Percentiles rank a stretch among this genome's conserved stretches.
Evolutionary conservation across 2,329 filamentous ascomycete genomes (phyloP).

Genomic region (Pestalotiopsis sp.): DNA sequence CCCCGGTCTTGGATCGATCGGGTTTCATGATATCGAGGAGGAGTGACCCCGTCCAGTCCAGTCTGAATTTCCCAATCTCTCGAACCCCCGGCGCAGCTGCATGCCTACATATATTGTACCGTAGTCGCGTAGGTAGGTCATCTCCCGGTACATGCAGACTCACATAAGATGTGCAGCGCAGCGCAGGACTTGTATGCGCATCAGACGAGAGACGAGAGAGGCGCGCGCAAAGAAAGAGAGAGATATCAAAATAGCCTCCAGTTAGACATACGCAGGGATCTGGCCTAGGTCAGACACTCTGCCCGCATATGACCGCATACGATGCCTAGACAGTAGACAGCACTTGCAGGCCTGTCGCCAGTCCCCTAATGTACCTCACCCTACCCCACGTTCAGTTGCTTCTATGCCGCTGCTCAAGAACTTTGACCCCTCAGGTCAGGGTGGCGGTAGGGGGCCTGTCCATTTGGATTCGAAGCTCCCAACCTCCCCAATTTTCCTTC

Average conservation of each 20-base stretch:
- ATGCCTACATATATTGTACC: neutral
- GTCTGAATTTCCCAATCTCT: neutral
- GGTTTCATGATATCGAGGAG: neutral
- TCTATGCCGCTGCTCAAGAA: neutral
- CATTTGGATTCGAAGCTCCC: neutral
- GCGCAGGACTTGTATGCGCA: neutral
- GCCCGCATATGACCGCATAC: neutral
- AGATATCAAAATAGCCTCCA: neutral
- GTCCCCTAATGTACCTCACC: neutral
- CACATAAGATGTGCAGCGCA: neutral
- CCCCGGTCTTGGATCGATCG: neutral
- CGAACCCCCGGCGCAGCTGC: neutral
- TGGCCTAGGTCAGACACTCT: neutral
- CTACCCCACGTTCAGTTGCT: neutral
- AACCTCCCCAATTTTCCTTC: conserved; percentile 8
- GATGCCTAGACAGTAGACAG: too few species aligned
- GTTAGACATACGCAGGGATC: neutral
- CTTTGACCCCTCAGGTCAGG: neutral
- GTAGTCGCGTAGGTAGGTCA: neutral
- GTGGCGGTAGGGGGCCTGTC: neutral
- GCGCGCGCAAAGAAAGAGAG: neutral
- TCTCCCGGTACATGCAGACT: neutral
- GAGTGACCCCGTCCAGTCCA: neutral
- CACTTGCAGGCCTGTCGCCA: neutral
- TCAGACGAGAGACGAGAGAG: neutral